These are phyloP conservation scores for Talaromyces adpressus DNA, from an alignment of 495 filamentous ascomycete species.

Conservation along the genomic window DNA sequence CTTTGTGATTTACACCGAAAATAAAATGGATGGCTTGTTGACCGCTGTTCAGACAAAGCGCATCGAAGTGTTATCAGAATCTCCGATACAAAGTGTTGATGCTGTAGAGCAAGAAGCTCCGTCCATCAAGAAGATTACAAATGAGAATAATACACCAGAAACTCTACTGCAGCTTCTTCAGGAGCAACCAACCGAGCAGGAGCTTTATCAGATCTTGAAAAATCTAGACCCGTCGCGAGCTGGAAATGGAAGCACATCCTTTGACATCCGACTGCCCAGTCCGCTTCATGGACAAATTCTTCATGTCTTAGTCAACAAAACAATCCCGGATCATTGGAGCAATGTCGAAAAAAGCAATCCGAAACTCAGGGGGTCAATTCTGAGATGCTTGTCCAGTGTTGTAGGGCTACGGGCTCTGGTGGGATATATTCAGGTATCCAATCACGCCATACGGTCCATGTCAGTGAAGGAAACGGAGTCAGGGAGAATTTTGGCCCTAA, in stretches of 20 bases:
- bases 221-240: slow-evolving; percentile 37
- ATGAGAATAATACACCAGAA: not conserved
- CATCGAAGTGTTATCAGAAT: slow-evolving; percentile 11
- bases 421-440: slow-evolving; percentile 25
- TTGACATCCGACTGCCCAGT: slow-evolving; percentile 56
- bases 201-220: slow-evolving; percentile 1
- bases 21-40: slow-evolving; percentile 35
- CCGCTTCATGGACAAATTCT: slow-evolving; percentile 64
- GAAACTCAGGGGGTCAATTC: slow-evolving; percentile 38
- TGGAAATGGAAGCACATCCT: slow-evolving; percentile 21
- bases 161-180: slow-evolving; percentile 3
- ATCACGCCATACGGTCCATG: slow-evolving; percentile 16
- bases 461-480: slow-evolving; percentile 23
- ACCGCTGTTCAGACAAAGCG: slow-evolving; percentile 33
- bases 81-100: not conserved
- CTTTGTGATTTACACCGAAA: not conserved
- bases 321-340: slow-evolving; percentile 74
- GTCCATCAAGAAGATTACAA: slow-evolving; percentile 14
- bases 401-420: slow-evolving; percentile 57
- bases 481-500: slow-evolving; percentile 20
- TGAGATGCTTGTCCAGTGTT: slow-evolving; percentile 64
- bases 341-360: slow-evolving; percentile 31
- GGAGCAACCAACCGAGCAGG: not conserved
- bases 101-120: slow-evolving; percentile 29
- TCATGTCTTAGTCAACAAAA: slow-evolving; percentile 58